Percentiles rank a stretch among this genome's conserved stretches.
phyloP scores from a whole-genome alignment of 345 rosid genomes.

The Luvunga scandens region DNA sequence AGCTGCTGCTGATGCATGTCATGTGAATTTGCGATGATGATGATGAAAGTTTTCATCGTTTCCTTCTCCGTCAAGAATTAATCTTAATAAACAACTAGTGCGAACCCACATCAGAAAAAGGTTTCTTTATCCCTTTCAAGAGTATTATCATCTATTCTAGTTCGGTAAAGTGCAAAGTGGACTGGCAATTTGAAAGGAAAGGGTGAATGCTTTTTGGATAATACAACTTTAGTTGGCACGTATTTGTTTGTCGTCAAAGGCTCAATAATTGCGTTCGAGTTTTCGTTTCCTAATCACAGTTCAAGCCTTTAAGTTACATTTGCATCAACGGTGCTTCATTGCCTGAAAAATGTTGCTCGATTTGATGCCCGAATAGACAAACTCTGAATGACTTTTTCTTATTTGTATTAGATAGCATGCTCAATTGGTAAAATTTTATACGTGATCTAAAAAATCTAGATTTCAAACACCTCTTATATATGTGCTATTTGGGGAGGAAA shows the following conservation, averaged over 20 bases:
- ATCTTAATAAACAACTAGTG: not conserved
- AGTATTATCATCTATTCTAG: not conserved
- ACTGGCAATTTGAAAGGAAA: not conserved
- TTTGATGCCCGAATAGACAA: no score
- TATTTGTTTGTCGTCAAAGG: not conserved
- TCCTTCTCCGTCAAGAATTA: not conserved
- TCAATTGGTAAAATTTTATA: no score
- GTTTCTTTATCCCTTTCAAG: not conserved
- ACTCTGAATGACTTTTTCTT: no score
- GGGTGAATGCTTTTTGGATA: not conserved
- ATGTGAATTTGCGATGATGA: no score
- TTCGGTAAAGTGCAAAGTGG: not conserved
- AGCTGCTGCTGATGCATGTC: not conserved
- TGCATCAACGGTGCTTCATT: no score
- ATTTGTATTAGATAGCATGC: no score
- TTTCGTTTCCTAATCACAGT: not conserved
- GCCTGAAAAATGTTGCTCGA: no score
- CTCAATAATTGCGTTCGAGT: not conserved
- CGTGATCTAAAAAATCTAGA: no score
- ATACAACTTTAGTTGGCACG: not conserved
- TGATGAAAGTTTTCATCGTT: not conserved
- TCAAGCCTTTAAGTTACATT: not conserved
- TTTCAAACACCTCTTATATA: no score
- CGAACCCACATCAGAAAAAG: not conserved
- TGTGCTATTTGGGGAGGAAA: no score